These are phyloP conservation scores for Diversispora epigaea DNA, from an alignment of 192 early-diverging fungal species.

Conservation along the genomic window DNA sequence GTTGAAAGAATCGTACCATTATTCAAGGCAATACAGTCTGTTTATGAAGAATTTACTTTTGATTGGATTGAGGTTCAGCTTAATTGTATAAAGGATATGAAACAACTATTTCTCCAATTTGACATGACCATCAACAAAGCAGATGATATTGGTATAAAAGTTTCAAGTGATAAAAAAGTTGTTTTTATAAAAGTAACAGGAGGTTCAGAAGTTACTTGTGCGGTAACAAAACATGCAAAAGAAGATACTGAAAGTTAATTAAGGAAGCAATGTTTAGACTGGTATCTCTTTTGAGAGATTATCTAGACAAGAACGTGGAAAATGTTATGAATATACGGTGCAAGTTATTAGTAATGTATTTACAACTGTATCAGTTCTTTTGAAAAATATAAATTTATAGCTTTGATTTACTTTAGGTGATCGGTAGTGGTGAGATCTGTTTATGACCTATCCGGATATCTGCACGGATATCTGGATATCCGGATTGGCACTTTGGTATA, in stretches of 20 bases:
- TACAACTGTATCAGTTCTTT: slow-evolving; percentile 2
- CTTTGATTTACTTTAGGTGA: slow-evolving; percentile 3
- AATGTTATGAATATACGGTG: slow-evolving; percentile 5
- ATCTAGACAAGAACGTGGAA: slow-evolving; percentile 20
- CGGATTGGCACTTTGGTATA: too few relatives aligned
- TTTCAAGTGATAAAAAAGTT: slow-evolving; percentile 13
- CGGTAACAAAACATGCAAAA: background rate
- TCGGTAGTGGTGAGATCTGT: too few relatives aligned
- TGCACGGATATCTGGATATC: too few relatives aligned
- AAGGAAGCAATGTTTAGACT: slow-evolving; percentile 29
- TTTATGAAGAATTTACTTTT: slow-evolving; percentile 25
- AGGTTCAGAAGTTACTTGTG: background rate
- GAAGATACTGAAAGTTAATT: slow-evolving; percentile 6
- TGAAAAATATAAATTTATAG: slow-evolving; percentile 7
- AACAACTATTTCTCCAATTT: slow-evolving; percentile 8
- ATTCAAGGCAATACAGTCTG: slow-evolving; percentile 28
- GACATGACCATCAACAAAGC: slow-evolving; percentile 18
- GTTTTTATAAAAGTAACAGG: slow-evolving; percentile 1
- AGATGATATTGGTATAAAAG: background rate
- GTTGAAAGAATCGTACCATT: slow-evolving; percentile 27
- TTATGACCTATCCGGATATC: too few relatives aligned
- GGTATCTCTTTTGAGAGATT: slow-evolving; percentile 19
- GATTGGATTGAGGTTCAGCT: slow-evolving; percentile 21
- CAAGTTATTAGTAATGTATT: slow-evolving; percentile 31
- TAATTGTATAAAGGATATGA: slow-evolving; percentile 16